Conservation (phyloP, 345 rosid genomes). For the Eucalyptus dawsonii region DNA sequence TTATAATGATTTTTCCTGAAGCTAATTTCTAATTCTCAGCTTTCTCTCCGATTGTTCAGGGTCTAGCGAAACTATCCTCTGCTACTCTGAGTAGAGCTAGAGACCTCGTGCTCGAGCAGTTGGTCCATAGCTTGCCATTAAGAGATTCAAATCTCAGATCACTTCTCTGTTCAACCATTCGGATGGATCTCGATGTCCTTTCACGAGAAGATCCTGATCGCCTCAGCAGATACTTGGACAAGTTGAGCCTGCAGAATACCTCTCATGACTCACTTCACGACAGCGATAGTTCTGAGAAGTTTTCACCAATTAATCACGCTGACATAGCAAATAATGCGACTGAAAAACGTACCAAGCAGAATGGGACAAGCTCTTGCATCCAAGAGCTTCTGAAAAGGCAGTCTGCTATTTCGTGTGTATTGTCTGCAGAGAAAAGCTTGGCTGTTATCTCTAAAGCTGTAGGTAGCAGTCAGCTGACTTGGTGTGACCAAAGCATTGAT, state of each 20-base stretch:
- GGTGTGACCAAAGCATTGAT: conserved; percentile 1
- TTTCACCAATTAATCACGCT: background rate
- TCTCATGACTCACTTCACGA: background rate
- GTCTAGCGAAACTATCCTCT: conserved; percentile 53
- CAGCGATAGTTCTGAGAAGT: background rate
- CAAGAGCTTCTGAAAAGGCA: conserved; percentile 36
- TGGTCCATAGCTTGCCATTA: conserved; percentile 36
- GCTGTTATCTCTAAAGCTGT: conserved; percentile 24
- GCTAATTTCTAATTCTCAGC: background rate
- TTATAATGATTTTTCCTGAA: background rate
- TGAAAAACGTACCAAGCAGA: conserved; percentile 1
- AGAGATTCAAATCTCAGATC: conserved; percentile 60
- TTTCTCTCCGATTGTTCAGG: conserved; percentile 22
- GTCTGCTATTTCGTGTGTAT: conserved; percentile 36
- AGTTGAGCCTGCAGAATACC: conserved; percentile 9
- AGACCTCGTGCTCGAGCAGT: conserved; percentile 26
- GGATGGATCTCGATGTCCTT: conserved; percentile 29
- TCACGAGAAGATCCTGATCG: conserved; percentile 2
- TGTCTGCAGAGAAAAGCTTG: conserved; percentile 27
- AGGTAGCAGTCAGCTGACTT: background rate
- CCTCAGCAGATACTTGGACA: conserved; percentile 15
- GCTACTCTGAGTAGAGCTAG: conserved; percentile 32
- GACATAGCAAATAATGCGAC: background rate
- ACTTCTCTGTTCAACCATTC: conserved; percentile 38
- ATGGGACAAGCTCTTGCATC: conserved; percentile 17